Percentiles rank a stretch among this genome's conserved stretches.
Conservation (phyloP, 768 basidiomycete genomes). For the Russula virescens region DNA sequence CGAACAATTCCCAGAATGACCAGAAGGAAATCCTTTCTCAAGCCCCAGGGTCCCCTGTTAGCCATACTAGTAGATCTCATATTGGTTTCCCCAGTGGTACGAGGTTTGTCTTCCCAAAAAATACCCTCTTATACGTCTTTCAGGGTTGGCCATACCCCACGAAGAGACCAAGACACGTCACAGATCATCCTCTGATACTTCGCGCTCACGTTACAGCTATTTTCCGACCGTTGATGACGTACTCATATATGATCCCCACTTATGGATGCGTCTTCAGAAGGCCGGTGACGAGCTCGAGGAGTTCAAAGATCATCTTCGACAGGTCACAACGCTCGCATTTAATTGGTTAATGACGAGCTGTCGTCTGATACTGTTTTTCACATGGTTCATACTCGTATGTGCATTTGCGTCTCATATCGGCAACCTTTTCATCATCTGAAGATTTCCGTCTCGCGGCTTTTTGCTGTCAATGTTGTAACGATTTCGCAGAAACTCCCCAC, state of each 20-base stretch:
- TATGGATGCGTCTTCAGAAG: background rate
- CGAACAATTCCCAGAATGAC: background rate
- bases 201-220: background rate
- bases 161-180: background rate
- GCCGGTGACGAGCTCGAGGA: background rate
- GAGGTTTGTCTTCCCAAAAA: background rate
- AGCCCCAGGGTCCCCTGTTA: too few species aligned
- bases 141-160: background rate
- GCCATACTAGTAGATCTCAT: background rate
- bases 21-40: background rate
- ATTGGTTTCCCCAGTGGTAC: background rate
- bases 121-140: background rate
- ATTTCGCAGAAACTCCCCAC: background rate
- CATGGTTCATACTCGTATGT: background rate
- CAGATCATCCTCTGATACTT: background rate
- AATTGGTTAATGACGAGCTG: background rate
- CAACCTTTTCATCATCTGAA: background rate
- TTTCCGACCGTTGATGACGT: background rate
- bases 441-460: background rate
- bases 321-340: background rate
- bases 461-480: background rate
- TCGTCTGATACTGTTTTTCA: background rate
- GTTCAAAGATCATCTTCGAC: background rate
- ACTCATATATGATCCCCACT: background rate
- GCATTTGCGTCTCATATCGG: background rate